These are phyloP conservation scores for Trametes hirsuta DNA, from an alignment of 1,284 basidiomycete genomes.

Conservation along the genomic window DNA sequence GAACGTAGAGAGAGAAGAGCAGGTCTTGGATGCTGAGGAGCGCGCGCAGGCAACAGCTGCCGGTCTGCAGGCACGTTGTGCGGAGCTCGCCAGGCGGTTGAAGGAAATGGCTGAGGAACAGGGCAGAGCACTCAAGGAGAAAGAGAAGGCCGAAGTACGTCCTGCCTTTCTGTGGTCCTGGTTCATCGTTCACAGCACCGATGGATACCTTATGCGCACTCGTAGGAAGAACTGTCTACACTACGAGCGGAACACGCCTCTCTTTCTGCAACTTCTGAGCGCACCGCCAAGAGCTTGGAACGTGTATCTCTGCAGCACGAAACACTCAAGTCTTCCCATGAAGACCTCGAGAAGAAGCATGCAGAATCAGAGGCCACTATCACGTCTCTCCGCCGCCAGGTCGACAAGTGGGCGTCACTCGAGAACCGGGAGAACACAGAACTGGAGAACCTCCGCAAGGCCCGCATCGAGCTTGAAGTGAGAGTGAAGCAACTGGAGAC, in stretches of 20 bases:
- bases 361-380: constrained; percentile 59
- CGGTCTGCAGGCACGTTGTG: constrained; percentile 39
- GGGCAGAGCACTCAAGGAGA: constrained; percentile 47
- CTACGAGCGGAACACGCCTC: constrained; percentile 42
- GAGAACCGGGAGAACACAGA: constrained; percentile 67
- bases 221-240: constrained; percentile 39
- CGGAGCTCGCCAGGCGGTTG: constrained; percentile 39
- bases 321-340: constrained; percentile 51
- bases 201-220: constrained; percentile 2
- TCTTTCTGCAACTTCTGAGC: constrained; percentile 48
- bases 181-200: not conserved
- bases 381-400: constrained; percentile 59
- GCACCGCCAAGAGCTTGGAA: constrained; percentile 54
- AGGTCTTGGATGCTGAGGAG: constrained; percentile 34
- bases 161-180: not conserved
- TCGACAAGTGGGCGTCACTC: constrained; percentile 67
- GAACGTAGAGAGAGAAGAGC: constrained; percentile 45
- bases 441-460: constrained; percentile 55
- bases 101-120: constrained; percentile 43
- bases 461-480: constrained; percentile 58
- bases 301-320: constrained; percentile 61
- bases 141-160: constrained; percentile 33
- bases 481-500: constrained; percentile 52
- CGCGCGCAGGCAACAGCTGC: constrained; percentile 38
- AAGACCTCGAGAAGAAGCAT: constrained; percentile 57